Conservation (phyloP, 805 yeast genomes). For the Myxozyma kluyveri region DNA sequence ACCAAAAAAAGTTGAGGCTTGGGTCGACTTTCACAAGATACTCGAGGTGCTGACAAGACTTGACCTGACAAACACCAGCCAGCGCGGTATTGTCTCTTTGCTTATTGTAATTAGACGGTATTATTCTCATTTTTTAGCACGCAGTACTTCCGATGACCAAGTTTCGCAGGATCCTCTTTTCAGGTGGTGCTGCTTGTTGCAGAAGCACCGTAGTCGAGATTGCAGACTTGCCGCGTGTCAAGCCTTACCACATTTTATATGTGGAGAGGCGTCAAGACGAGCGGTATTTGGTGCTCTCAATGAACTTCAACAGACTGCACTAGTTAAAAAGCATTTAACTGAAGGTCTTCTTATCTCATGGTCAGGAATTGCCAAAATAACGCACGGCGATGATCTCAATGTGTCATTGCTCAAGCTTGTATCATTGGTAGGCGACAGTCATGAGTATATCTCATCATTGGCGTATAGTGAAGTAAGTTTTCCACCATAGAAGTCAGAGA, state of each 20-base stretch:
- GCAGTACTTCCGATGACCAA: no score
- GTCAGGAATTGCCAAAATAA: constrained; percentile 60
- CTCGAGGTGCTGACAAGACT: no score
- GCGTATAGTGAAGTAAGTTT: constrained; percentile 59
- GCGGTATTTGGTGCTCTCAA: constrained; percentile 2
- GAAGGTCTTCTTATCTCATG: constrained; percentile 46
- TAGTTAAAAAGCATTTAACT: constrained; percentile 4
- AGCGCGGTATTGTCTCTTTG: no score
- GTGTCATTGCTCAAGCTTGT: constrained; percentile 63
- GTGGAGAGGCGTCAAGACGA: constrained; percentile 6
- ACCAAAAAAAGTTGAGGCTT: no score
- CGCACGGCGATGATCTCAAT: constrained; percentile 67
- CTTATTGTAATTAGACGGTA: no score
- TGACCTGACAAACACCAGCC: no score
- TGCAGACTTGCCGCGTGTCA: no score
- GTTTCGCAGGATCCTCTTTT: no score
- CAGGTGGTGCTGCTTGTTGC: no score
- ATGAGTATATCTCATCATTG: constrained; percentile 63
- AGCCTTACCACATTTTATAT: constrained; percentile 4
- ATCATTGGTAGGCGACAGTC: constrained; percentile 61
- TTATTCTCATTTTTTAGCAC: no score
- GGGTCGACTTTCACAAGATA: no score
- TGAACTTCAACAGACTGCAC: neutral
- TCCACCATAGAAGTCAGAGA: neutral
- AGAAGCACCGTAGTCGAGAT: no score